These are phyloP conservation scores for Sphaerulina musiva DNA, from an alignment of 2,329 filamentous ascomycete genomes.

Conservation along the genomic window DNA sequence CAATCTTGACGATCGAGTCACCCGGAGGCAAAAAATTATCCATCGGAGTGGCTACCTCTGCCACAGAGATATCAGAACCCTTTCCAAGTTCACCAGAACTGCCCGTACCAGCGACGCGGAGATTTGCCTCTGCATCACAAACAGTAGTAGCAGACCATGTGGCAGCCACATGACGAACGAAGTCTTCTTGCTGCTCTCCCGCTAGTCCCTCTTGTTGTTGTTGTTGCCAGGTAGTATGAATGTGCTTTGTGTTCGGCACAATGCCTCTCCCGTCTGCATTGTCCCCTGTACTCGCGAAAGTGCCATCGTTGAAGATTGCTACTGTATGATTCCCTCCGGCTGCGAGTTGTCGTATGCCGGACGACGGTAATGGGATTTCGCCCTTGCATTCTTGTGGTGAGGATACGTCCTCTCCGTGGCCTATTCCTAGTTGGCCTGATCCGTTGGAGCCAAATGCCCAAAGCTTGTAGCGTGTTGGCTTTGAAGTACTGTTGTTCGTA, in stretches of 20 bases:
- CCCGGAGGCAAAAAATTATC: conserved; percentile 57
- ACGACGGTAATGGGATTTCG: neutral
- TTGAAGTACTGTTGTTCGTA: neutral
- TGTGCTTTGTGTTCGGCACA: neutral
- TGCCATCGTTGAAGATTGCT: conserved; percentile 54
- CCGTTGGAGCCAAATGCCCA: conserved; percentile 47
- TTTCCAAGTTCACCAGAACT: conserved; percentile 67
- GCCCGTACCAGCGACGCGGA: conserved; percentile 62
- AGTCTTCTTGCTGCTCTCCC: neutral
- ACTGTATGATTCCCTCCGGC: conserved; percentile 86
- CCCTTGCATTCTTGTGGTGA: conserved; percentile 19
- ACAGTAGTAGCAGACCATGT: conserved; percentile 73
- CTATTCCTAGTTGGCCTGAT: conserved; percentile 47
- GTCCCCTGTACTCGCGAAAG: conserved; percentile 61
- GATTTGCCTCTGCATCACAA: conserved; percentile 39
- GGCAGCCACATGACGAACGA: conserved; percentile 45
- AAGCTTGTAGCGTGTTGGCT: neutral
- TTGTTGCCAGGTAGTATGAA: neutral
- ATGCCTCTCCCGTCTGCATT: conserved; percentile 40
- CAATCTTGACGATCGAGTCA: conserved; percentile 56
- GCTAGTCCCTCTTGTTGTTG: neutral
- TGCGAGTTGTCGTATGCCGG: conserved; percentile 34
- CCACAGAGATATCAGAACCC: conserved; percentile 36
- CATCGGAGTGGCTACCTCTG: conserved; percentile 43
- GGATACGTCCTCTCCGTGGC: conserved; percentile 39